These are phyloP conservation scores for Opeltia flavorubescens DNA, from an alignment of 495 filamentous ascomycete species.

Conservation along the genomic window DNA sequence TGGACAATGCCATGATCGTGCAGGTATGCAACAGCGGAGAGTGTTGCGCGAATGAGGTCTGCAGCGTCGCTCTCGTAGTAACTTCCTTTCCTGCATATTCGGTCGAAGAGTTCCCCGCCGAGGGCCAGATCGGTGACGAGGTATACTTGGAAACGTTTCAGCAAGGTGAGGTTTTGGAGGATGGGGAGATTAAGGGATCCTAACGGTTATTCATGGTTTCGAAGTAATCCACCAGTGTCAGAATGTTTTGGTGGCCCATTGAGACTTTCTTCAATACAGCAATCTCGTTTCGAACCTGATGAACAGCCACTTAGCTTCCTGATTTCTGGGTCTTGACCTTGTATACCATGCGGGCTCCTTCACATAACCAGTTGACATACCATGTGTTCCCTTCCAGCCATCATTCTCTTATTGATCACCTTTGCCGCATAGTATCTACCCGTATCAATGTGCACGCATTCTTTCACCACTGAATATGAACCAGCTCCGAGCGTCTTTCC, in stretches of 20 bases:
- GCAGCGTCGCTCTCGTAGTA: slow-evolving; percentile 97
- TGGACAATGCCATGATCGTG: slow-evolving; percentile 98
- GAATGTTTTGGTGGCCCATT: slow-evolving; percentile 95
- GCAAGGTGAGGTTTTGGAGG: not conserved
- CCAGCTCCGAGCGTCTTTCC: slow-evolving; percentile 94
- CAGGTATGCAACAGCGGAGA: slow-evolving; percentile 94
- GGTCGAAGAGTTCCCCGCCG: slow-evolving; percentile 93
- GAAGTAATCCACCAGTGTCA: slow-evolving; percentile 97
- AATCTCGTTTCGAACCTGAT: slow-evolving; percentile 91
- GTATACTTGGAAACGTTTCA: slow-evolving; percentile 45
- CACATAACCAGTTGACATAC: slow-evolving; percentile 34
- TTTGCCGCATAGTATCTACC: slow-evolving; percentile 97
- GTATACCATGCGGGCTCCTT: not conserved
- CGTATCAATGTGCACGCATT: slow-evolving; percentile 97
- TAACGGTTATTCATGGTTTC: slow-evolving; percentile 96
- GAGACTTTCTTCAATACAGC: slow-evolving; percentile 91
- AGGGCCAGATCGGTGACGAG: slow-evolving; percentile 94
- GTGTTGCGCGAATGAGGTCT: slow-evolving; percentile 83
- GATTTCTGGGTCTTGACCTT: not conserved
- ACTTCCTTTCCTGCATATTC: slow-evolving; percentile 93
- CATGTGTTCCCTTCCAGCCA: slow-evolving; percentile 98
- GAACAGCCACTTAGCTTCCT: not conserved
- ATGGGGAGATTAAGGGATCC: slow-evolving; percentile 8
- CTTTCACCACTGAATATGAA: slow-evolving; percentile 98
- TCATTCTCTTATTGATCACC: slow-evolving; percentile 96